These are phyloP conservation scores for Stenocarpella maydis DNA, from an alignment of 2,329 filamentous ascomycete species.

Conservation along the genomic window DNA sequence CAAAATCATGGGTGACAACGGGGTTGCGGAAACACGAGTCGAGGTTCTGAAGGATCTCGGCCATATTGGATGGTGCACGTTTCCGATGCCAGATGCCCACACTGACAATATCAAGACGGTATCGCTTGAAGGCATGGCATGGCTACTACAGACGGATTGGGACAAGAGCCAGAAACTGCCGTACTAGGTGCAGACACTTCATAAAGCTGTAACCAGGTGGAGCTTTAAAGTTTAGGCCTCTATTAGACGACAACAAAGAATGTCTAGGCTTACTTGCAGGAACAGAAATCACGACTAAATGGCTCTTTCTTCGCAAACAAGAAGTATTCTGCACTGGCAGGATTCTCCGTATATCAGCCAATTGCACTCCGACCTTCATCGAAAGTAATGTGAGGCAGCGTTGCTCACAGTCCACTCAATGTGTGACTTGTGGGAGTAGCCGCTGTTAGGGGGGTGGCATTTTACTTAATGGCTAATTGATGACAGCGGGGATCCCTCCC, in stretches of 20 bases:
- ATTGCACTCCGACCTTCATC: no score
- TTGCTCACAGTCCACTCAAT: no score
- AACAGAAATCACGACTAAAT: not conserved
- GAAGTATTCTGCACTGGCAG: no score
- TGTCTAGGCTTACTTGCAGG: not conserved
- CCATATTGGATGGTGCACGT: not conserved
- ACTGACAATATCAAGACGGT: not conserved
- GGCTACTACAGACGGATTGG: slow-evolving; percentile 18
- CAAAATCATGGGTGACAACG: not conserved
- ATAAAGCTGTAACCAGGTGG: not conserved
- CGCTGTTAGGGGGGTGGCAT: not conserved
- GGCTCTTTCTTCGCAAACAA: no score
- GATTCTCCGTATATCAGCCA: no score
- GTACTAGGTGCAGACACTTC: slow-evolving; percentile 1
- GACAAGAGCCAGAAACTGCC: slow-evolving; percentile 12
- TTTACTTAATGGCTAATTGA: not conserved
- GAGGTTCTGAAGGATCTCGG: slow-evolving; percentile 20
- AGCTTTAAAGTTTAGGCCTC: not conserved
- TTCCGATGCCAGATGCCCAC: not conserved
- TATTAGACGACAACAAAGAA: not conserved
- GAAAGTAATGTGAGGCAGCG: no score
- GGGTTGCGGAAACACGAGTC: slow-evolving; percentile 28
- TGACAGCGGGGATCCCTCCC: no score
- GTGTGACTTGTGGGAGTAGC: not conserved
- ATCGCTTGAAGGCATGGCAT: slow-evolving; percentile 24